A percentile compares a stretch with the other conserved stretches of the same genome.
These are phyloP conservation scores for Eragrostis tef DNA, from an alignment of 202 grass and related monocot species.

Conservation along the genomic window DNA sequence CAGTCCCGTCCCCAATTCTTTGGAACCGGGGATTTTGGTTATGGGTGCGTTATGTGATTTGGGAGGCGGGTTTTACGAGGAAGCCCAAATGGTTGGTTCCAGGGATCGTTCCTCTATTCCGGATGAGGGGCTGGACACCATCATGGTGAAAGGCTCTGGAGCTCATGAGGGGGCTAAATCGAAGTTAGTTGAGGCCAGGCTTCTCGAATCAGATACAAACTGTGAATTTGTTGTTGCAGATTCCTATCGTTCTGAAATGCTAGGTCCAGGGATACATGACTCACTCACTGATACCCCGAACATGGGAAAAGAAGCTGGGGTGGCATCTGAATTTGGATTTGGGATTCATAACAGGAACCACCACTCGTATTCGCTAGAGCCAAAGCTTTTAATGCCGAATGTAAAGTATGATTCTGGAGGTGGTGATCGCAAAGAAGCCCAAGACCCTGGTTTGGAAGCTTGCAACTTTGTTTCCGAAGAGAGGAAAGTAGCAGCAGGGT, in stretches of 20 bases:
- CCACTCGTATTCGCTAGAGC: conserved; percentile 35
- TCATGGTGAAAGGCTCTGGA: not conserved
- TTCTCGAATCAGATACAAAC: conserved; percentile 27
- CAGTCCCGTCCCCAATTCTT: conserved; percentile 21
- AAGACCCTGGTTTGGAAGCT: conserved; percentile 8
- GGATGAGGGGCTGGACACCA: not conserved
- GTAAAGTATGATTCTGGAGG: conserved; percentile 37
- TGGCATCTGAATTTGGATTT: conserved; percentile 20
- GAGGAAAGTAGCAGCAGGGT: conserved; percentile 21
- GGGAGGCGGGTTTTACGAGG: not conserved
- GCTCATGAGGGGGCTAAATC: not conserved
- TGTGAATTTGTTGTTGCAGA: conserved; percentile 22
- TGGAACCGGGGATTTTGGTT: conserved; percentile 10
- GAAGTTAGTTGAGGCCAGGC: conserved; percentile 25
- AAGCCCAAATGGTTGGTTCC: not conserved
- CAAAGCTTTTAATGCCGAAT: conserved; percentile 28
- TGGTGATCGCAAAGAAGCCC: conserved; percentile 41
- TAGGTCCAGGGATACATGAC: not conserved
- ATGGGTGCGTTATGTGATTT: conserved; percentile 25
- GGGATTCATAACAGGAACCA: not conserved
- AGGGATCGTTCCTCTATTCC: conserved; percentile 6
- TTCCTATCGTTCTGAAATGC: conserved; percentile 16
- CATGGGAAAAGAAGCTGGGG: not conserved
- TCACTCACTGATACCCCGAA: not conserved
- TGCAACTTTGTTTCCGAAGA: conserved; percentile 38